These are phyloP conservation scores for Filobasidium wieringae DNA, from an alignment of 768 basidiomycete species.

Conservation along the genomic window DNA sequence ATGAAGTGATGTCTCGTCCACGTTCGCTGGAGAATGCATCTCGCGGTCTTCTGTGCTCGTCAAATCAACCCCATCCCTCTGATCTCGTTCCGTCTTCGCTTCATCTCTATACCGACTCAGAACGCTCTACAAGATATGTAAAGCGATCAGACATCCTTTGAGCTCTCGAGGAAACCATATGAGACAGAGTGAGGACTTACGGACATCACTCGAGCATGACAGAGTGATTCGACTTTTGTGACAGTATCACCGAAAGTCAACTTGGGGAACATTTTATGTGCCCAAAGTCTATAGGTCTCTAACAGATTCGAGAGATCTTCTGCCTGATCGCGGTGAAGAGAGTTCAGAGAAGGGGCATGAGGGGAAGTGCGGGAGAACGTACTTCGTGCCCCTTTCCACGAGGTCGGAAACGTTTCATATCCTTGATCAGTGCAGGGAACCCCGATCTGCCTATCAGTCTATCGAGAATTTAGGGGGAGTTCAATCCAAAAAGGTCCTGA, in stretches of 20 bases:
- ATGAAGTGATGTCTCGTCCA: neutral
- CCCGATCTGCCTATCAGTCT: conserved; percentile 62
- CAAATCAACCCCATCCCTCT: neutral
- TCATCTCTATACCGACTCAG: conserved; percentile 2
- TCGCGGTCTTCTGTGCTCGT: neutral
- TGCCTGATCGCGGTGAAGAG: conserved; percentile 43
- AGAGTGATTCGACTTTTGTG: conserved; percentile 71
- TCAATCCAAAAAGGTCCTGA: neutral
- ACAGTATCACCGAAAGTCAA: conserved; percentile 78
- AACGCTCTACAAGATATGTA: neutral
- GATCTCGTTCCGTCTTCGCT: neutral
- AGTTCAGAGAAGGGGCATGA: neutral
- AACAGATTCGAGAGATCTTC: conserved; percentile 69
- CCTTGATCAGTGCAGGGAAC: conserved; percentile 65
- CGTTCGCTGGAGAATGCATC: neutral
- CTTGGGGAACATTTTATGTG: conserved; percentile 83
- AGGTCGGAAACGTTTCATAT: conserved; percentile 63
- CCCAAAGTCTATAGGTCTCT: conserved; percentile 85
- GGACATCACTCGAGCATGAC: conserved; percentile 72
- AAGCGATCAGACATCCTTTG: neutral
- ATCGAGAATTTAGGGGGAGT: conserved; percentile 5
- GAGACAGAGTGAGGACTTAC: conserved; percentile 44
- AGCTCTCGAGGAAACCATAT: neutral
- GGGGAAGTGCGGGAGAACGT: conserved; percentile 13
- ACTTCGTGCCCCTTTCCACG: conserved; percentile 93